These are phyloP conservation scores for Colletotrichum sp. DNA, from an alignment of 2,329 filamentous ascomycete genomes.

Conservation along the genomic window DNA sequence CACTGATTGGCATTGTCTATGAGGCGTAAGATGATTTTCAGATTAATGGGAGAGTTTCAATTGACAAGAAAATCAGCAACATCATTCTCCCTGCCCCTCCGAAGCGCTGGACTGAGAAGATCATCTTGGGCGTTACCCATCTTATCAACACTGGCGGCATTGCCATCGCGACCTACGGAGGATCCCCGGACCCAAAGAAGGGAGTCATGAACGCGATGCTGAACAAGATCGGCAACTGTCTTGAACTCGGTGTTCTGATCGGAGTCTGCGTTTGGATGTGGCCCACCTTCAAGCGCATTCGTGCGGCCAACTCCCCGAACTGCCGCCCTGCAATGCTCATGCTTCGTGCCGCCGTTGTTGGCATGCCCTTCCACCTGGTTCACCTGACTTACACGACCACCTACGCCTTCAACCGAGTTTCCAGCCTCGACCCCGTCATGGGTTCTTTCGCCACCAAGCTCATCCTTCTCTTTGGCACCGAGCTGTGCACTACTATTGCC, in stretches of 20 bases:
- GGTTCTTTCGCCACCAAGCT: slow-evolving; percentile 26
- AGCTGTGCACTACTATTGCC: slow-evolving; percentile 13
- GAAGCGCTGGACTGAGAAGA: slow-evolving; percentile 24
- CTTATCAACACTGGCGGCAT: slow-evolving; percentile 27
- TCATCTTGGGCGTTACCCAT: slow-evolving; percentile 26
- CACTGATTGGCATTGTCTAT: slow-evolving; percentile 31
- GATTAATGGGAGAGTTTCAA: not conserved
- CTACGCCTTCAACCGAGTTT: slow-evolving; percentile 23
- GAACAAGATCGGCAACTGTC: slow-evolving; percentile 25
- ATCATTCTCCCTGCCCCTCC: slow-evolving; percentile 22
- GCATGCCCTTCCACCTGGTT: slow-evolving; percentile 26
- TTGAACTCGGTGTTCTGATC: slow-evolving; percentile 26
- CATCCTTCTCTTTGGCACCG: slow-evolving; percentile 24
- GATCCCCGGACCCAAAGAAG: slow-evolving; percentile 13
- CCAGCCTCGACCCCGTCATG: slow-evolving; percentile 25
- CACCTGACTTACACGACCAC: slow-evolving; percentile 26
- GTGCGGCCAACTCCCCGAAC: slow-evolving; percentile 11
- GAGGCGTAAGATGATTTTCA: slow-evolving; percentile 26
- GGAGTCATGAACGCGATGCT: slow-evolving; percentile 21
- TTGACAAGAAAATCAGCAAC: slow-evolving; percentile 10
- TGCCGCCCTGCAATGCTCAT: slow-evolving; percentile 20
- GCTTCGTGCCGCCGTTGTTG: slow-evolving; percentile 13
- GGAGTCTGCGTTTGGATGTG: slow-evolving; percentile 25
- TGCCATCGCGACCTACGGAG: slow-evolving; percentile 22
- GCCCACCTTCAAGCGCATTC: slow-evolving; percentile 22